These are phyloP conservation scores for maize (Zea mays) DNA, from an alignment of 176 grass and related monocot species.

Conservation along the genomic window Zm-B73-REFERENCE-NAM-5.0 NC_050102.1:171069501-171070000, in stretches of 20 bases:
- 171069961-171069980: neutral
- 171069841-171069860: neutral
- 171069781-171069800: neutral
- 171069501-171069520: neutral
- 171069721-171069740: no score
- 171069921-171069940: neutral
- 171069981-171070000: neutral
- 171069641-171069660: neutral
- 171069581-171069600: neutral
- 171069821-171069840: neutral
- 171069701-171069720: no score
- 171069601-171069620: no score
- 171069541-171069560: neutral
- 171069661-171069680: no score
- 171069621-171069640: neutral
- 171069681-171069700: no score
- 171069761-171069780: no score
- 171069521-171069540: slow-evolving; percentile 14
- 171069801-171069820: neutral
- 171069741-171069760: no score
- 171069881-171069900: neutral
- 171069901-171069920: neutral
- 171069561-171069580: neutral
- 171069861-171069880: neutral
- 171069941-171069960: neutral